These are phyloP conservation scores for Calonectria honghensis DNA, from an alignment of 2,329 filamentous ascomycete species.

Conservation along the genomic window DNA sequence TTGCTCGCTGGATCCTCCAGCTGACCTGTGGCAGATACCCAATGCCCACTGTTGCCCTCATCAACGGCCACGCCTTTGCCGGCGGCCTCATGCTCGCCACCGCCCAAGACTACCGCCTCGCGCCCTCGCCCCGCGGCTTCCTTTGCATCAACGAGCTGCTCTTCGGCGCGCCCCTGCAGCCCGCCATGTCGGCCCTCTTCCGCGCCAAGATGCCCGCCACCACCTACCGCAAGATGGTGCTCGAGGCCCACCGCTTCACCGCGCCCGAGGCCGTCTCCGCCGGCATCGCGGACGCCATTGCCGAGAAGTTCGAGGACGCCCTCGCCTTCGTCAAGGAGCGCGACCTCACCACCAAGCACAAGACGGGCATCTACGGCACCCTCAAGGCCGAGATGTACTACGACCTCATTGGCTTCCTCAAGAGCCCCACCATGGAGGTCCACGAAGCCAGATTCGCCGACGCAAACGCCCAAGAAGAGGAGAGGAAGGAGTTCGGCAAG, in stretches of 20 bases:
- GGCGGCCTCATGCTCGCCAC: conserved; percentile 88
- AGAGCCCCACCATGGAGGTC: conserved; percentile 68
- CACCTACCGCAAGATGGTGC: conserved; percentile 78
- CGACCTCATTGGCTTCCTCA: conserved; percentile 76
- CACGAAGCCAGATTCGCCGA: conserved; percentile 70
- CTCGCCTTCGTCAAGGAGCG: conserved; percentile 76
- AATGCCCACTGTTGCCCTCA: conserved; percentile 87
- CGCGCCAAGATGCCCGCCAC: conserved; percentile 77
- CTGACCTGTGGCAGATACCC: conserved; percentile 70
- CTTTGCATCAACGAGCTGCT: conserved; percentile 88
- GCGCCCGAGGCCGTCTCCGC: conserved; percentile 77
- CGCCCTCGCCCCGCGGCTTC: conserved; percentile 82
- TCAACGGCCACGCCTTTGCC: conserved; percentile 89
- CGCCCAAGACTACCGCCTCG: conserved; percentile 89
- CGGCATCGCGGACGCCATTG: conserved; percentile 81
- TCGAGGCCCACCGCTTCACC: conserved; percentile 83
- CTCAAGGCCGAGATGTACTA: conserved; percentile 87
- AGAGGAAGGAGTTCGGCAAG: conserved; percentile 65
- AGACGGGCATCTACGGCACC: conserved; percentile 79
- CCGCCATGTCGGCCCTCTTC: conserved; percentile 85
- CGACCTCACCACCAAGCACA: conserved; percentile 76
- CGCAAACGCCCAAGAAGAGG: conserved; percentile 62
- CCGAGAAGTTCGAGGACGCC: conserved; percentile 76
- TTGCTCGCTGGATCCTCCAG: too few relatives aligned
- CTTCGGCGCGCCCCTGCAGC: conserved; percentile 84